Conservation (phyloP, 2,329 filamentous ascomycete species). For the Neofusicoccum kwambonambiense region DNA sequence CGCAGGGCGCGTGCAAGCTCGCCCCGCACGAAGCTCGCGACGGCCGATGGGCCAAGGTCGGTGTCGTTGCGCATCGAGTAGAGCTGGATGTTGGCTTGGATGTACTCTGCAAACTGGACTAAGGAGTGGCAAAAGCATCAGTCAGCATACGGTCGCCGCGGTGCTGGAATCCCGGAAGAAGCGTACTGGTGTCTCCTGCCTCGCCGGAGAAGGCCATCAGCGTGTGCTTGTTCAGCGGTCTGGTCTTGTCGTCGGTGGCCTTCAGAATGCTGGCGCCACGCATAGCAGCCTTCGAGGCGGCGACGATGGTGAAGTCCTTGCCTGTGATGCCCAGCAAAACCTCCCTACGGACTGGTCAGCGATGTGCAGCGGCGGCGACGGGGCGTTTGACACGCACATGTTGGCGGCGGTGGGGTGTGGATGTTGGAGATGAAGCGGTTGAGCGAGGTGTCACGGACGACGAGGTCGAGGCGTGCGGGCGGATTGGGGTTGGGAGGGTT, state of each 20-base stretch:
- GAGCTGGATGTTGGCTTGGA: conserved; percentile 96
- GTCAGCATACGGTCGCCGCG: conserved; percentile 20
- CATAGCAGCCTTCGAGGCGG: conserved; percentile 97
- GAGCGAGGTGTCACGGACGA: not conserved
- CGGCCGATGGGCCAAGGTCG: conserved; percentile 83
- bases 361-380: not conserved
- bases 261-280: conserved; percentile 95
- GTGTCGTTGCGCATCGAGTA: conserved; percentile 98
- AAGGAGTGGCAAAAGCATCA: conserved; percentile 21
- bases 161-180: conserved; percentile 7
- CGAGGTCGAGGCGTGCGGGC: not conserved
- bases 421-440: not conserved
- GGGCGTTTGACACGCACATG: conserved; percentile 9
- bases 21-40: conserved; percentile 89
- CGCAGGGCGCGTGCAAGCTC: conserved; percentile 89
- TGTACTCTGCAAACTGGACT: conserved; percentile 99
- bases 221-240: conserved; percentile 86
- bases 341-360: conserved; percentile 64
- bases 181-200: conserved; percentile 85
- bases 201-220: conserved; percentile 95
- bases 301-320: conserved; percentile 98
- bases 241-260: conserved; percentile 93
- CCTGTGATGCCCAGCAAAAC: conserved; percentile 96
- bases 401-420: conserved; percentile 7
- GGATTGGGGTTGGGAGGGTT: not conserved